Base-by-base conservation (phyloP, 805 yeast species). In the Saturnispora besseyi region DNA sequence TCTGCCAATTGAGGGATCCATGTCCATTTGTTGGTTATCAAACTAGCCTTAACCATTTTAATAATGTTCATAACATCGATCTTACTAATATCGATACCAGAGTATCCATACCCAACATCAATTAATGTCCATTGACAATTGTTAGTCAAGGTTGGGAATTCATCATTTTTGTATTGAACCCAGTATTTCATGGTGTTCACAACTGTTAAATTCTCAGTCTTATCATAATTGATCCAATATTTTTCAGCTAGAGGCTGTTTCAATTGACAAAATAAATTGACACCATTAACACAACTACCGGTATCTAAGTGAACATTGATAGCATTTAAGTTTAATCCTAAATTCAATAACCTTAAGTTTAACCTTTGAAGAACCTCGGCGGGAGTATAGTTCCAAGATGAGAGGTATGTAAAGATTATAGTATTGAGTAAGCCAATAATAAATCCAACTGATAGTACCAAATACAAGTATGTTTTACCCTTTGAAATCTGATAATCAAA, bases 211-310 rank as follows among this genome's bases (percentile, higher is more conserved):
- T 74, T 69, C 61, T 91, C 97, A 0, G 93, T 78, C 60, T 84
- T 88, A 64, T 91, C 96, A 60, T 87, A 91, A n/a, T 51, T 54
- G 41, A 75, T 61, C 37, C 61, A 60, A 29, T 60, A 44, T 5
- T 54, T 49, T 5, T 47, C 36, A 7, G 10, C 15, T n/a, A 41
- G 28, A n/a, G 18, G 29, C 3, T 28, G 31, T 21, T 77, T 74
- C 4, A 84, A 56, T 59, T 89, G 83, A 0, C 82, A 82, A 67
- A 91, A 91, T 47, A 78, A 71, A 3, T 90, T 77, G 4, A 81
- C 82, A 8, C 98, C 98, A 1, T 91, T 80, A 93, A 87, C 88
- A 59, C 96, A 87, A 0, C 91, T 75, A 0, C 85, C 78, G 3
- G 83, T 82, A 58, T 86, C 95, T 68, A 87, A 67, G 63, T 90